phyloP scores from a whole-genome alignment of 1,284 basidiomycete species.

The Xerocomus amazonicus region DNA sequence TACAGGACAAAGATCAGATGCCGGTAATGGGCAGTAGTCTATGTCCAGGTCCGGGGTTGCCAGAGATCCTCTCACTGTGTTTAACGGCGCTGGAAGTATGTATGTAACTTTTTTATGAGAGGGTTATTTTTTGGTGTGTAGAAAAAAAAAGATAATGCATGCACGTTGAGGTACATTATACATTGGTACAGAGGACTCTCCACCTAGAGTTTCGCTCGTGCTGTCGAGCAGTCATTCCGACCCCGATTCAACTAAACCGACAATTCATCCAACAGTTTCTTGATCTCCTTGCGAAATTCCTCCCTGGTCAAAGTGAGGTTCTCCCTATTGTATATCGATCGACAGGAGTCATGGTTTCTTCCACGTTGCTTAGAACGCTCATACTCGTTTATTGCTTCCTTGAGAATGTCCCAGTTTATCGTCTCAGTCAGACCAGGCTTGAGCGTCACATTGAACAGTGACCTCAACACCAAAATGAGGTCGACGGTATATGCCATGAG shows the following conservation, averaged over 20 bases:
- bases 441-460: constrained; percentile 9
- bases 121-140: too few species aligned
- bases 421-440: constrained; percentile 5
- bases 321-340: not conserved
- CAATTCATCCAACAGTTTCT: not conserved
- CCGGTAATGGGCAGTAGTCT: constrained; percentile 11
- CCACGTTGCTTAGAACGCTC: constrained; percentile 3
- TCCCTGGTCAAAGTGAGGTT: not conserved
- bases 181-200: too few species aligned
- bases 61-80: too few species aligned
- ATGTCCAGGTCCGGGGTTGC: not conserved
- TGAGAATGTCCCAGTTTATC: constrained; percentile 9
- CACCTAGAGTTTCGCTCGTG: too few species aligned
- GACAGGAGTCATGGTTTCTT: not conserved
- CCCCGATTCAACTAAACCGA: not conserved
- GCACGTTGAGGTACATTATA: too few species aligned
- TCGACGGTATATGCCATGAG: constrained; percentile 10
- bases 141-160: too few species aligned
- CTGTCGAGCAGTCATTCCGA: too few species aligned
- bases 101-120: too few species aligned
- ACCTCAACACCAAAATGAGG: constrained; percentile 7
- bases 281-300: constrained; percentile 1
- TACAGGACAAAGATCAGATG: constrained; percentile 53
- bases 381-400: constrained; percentile 5
- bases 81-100: too few species aligned